Evolutionary conservation across 495 filamentous ascomycete species (phyloP).

Genomic region (Penicillium paxilli): DNA sequence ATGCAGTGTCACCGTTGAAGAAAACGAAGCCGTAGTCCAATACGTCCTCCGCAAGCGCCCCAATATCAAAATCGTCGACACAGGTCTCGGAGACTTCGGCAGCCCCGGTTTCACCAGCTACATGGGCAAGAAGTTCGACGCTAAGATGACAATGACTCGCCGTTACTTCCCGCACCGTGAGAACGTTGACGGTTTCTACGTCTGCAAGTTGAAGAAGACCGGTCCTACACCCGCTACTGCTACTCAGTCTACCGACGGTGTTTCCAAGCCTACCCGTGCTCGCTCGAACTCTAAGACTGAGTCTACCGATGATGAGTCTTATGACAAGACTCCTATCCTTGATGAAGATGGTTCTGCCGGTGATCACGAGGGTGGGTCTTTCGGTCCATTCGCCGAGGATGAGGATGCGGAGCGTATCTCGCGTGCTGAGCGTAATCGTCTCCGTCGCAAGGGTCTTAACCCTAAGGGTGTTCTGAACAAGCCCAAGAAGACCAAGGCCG

Average conservation of each 20-base stretch:
- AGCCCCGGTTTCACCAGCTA: slow-evolving; percentile 85
- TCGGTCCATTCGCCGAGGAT: slow-evolving; percentile 67
- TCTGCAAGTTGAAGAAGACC: slow-evolving; percentile 93
- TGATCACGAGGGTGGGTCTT: slow-evolving; percentile 47
- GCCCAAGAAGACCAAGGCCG: slow-evolving; percentile 31
- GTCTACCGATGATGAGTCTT: slow-evolving; percentile 26
- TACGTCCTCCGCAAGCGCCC: slow-evolving; percentile 89
- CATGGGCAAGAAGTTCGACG: slow-evolving; percentile 86
- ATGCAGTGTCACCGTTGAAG: slow-evolving; percentile 87
- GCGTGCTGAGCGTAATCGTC: slow-evolving; percentile 54
- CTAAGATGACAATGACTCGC: slow-evolving; percentile 79
- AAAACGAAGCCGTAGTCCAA: slow-evolving; percentile 91
- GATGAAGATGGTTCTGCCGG: slow-evolving; percentile 36
- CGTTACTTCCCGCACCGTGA: slow-evolving; percentile 93
- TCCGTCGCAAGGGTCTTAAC: slow-evolving; percentile 67
- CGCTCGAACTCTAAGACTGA: slow-evolving; percentile 19
- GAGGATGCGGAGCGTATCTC: slow-evolving; percentile 61
- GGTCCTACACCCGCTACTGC: slow-evolving; percentile 65
- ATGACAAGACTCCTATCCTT: slow-evolving; percentile 49
- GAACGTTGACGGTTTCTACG: slow-evolving; percentile 98
- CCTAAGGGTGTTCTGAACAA: slow-evolving; percentile 57
- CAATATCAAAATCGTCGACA: slow-evolving; percentile 91
- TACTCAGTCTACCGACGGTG: slow-evolving; percentile 42
- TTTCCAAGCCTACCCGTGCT: slow-evolving; percentile 17
- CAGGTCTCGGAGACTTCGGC: slow-evolving; percentile 83